phyloP scores from a whole-genome alignment of 2,329 filamentous ascomycete species.

The Dactylellina parvicollis region DNA sequence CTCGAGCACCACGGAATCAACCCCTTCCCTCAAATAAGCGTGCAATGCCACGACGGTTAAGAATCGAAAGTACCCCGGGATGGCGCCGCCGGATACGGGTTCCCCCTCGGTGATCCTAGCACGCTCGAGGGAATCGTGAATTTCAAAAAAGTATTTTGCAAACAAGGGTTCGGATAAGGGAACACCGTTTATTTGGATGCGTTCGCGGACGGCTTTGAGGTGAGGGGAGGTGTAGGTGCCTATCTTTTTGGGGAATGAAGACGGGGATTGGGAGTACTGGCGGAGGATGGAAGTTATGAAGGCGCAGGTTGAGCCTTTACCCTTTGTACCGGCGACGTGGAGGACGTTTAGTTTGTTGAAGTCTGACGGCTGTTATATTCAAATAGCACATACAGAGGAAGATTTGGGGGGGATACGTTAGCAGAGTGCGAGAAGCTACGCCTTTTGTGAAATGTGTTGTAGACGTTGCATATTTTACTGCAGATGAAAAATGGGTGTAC shows the following conservation, averaged over 20 bases:
- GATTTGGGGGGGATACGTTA: neutral
- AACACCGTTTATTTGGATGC: slow-evolving; percentile 71
- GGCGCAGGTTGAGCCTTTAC: slow-evolving; percentile 88
- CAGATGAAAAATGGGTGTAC: slow-evolving; percentile 63
- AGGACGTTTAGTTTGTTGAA: slow-evolving; percentile 72
- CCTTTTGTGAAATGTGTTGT: slow-evolving; percentile 34
- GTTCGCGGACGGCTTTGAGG: slow-evolving; percentile 73
- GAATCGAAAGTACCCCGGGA: slow-evolving; percentile 92
- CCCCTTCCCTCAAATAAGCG: slow-evolving; percentile 78
- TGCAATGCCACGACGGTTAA: slow-evolving; percentile 89
- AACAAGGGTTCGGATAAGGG: slow-evolving; percentile 71
- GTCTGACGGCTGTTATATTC: slow-evolving; percentile 67
- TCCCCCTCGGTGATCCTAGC: neutral
- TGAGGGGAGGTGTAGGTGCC: slow-evolving; percentile 77
- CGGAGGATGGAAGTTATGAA: slow-evolving; percentile 82
- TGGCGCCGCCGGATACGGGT: slow-evolving; percentile 67
- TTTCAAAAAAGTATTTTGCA: slow-evolving; percentile 73
- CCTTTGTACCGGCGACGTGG: slow-evolving; percentile 92
- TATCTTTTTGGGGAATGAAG: slow-evolving; percentile 64
- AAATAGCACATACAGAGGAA: neutral
- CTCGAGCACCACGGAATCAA: slow-evolving; percentile 83
- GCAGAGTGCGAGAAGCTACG: neutral
- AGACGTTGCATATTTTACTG: slow-evolving; percentile 20
- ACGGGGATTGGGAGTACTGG: slow-evolving; percentile 66
- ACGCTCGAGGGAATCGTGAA: slow-evolving; percentile 71